phyloP scores from a whole-genome alignment of 305 asterid genomes.

The Monarda citriodora region DNA sequence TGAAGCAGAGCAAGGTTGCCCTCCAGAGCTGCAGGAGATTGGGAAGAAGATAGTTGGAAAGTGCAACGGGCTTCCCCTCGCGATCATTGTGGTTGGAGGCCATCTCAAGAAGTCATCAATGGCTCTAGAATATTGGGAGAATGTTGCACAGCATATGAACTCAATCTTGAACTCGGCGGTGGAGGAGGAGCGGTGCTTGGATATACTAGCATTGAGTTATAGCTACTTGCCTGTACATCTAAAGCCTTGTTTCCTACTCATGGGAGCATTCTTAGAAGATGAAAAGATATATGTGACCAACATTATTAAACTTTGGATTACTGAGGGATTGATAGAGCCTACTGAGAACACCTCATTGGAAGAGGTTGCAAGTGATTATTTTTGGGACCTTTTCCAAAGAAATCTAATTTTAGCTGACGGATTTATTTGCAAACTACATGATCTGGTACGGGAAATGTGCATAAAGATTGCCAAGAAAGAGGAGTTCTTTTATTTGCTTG shows the following conservation, averaged over 20 bases:
- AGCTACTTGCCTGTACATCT: background rate
- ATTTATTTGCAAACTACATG: background rate
- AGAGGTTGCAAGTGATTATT: background rate
- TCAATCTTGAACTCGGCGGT: background rate
- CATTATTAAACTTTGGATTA: background rate
- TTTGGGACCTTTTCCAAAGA: background rate
- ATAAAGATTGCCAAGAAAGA: background rate
- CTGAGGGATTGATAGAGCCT: background rate
- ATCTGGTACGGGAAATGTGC: background rate
- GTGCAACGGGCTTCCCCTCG: slow-evolving; percentile 2
- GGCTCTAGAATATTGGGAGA: background rate
- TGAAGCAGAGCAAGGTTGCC: background rate
- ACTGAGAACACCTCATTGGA: background rate
- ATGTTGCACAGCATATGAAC: background rate
- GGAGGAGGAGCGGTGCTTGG: background rate
- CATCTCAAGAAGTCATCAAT: background rate
- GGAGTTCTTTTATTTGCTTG: background rate
- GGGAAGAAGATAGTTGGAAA: background rate
- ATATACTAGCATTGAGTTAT: background rate
- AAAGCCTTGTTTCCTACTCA: background rate
- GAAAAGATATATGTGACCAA: background rate
- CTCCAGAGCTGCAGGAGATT: background rate
- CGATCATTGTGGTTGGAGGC: background rate
- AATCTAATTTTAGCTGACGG: background rate
- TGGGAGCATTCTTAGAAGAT: slow-evolving; percentile 7